Evolutionary conservation across 2,329 filamentous ascomycete species (phyloP).

Genomic region (Atkinsonella texensis): DNA sequence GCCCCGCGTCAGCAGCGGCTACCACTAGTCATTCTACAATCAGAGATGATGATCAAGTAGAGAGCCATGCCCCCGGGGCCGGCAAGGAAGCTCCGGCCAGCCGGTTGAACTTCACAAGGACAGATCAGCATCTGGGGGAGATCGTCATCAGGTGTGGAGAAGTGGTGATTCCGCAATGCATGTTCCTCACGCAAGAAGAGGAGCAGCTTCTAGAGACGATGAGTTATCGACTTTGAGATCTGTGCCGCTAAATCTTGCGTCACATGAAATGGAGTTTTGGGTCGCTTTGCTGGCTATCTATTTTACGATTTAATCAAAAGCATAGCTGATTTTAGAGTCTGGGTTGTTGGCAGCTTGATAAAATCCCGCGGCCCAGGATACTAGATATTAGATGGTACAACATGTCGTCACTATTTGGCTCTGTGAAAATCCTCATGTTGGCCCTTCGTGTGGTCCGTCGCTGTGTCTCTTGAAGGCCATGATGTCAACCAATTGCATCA

Average conservation of each 20-base stretch:
- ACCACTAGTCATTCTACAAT: conserved; percentile 10
- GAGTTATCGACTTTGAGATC: conserved; percentile 17
- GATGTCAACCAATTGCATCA: no score
- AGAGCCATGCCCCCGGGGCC: not conserved
- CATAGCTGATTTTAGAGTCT: not conserved
- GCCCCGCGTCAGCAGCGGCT: not conserved
- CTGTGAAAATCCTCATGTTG: no score
- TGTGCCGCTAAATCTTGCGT: not conserved
- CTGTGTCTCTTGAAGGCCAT: no score
- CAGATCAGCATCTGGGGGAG: conserved; percentile 11
- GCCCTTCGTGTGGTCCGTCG: no score
- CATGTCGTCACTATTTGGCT: no score
- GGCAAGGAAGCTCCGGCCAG: conserved; percentile 5
- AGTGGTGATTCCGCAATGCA: conserved; percentile 21
- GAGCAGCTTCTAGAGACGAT: conserved; percentile 23
- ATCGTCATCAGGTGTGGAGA: conserved; percentile 24
- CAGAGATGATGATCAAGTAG: not conserved
- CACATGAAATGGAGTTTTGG: not conserved
- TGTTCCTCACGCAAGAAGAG: conserved; percentile 27
- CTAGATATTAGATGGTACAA: no score
- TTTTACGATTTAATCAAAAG: not conserved
- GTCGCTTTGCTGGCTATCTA: not conserved
- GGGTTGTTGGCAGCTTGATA: not conserved
- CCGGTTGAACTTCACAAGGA: conserved; percentile 8
- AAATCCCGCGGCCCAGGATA: not conserved